Evolutionary conservation across 2,329 filamentous ascomycete genomes (phyloP).

Genomic region (Colletotrichum scovillei): DNA sequence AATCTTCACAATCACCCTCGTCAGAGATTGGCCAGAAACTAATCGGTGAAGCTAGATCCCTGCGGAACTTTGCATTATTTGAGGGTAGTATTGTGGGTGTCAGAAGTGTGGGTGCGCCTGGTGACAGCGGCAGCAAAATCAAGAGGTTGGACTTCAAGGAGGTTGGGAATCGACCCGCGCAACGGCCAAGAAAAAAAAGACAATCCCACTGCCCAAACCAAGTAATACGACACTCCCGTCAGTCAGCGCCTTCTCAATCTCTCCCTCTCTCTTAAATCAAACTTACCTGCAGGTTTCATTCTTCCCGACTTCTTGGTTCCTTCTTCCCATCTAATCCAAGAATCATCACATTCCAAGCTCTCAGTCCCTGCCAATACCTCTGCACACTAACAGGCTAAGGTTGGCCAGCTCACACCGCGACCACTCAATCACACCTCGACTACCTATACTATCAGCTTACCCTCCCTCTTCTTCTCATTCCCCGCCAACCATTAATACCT

Average conservation of each 20-base stretch:
- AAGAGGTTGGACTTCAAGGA: constrained; percentile 35
- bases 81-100: constrained; percentile 34
- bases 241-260: neutral
- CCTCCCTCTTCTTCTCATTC: neutral
- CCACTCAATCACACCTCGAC: neutral
- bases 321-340: constrained; percentile 6
- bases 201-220: constrained; percentile 22
- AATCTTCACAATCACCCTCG: neutral
- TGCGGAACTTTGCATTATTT: constrained; percentile 26
- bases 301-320: constrained; percentile 20
- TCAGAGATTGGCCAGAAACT: constrained; percentile 14
- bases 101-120: constrained; percentile 24
- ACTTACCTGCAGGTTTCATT: constrained; percentile 26
- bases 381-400: constrained; percentile 31
- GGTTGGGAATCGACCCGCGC: constrained; percentile 32
- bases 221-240: constrained; percentile 25
- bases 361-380: constrained; percentile 15
- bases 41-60: constrained; percentile 27
- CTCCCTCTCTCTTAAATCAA: constrained; percentile 31
- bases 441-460: neutral
- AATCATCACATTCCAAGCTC: constrained; percentile 9
- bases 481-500: constrained; percentile 24
- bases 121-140: constrained; percentile 32
- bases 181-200: constrained; percentile 13
- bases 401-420: constrained; percentile 20